phyloP scores from a whole-genome alignment of 805 yeast genomes.

The Sungouiella thailandica region DNA sequence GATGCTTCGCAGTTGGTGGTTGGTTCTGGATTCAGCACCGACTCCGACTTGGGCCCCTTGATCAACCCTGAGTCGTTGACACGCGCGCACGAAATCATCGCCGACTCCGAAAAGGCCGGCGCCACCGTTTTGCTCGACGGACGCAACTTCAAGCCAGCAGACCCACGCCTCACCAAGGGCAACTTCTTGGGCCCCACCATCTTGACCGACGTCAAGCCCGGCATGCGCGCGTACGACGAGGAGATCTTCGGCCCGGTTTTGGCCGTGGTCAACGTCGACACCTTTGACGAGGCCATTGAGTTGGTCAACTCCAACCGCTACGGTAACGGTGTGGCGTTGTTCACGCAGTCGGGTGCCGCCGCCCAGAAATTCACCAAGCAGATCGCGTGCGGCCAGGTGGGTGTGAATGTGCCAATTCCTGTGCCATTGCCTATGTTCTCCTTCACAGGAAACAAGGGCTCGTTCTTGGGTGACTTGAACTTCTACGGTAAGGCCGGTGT shows the following conservation, averaged over 20 bases:
- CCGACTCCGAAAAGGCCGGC: conserved; percentile 53
- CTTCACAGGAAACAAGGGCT: conserved; percentile 71
- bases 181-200: conserved; percentile 73
- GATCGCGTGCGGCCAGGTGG: conserved; percentile 73
- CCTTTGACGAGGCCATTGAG: conserved; percentile 64
- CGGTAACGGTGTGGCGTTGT: conserved; percentile 70
- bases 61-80: conserved; percentile 55
- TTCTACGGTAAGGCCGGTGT: conserved; percentile 77
- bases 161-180: conserved; percentile 43
- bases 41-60: conserved; percentile 69
- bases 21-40: conserved; percentile 60
- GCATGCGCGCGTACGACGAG: conserved; percentile 67
- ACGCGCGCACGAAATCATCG: conserved; percentile 53
- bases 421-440: conserved; percentile 81
- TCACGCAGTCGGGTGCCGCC: conserved; percentile 65
- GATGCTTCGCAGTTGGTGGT: conserved; percentile 55
- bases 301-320: conserved; percentile 53
- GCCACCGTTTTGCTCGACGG: conserved; percentile 64
- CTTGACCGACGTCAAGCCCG: conserved; percentile 55
- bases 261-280: conserved; percentile 54
- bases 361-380: conserved; percentile 66
- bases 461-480: conserved; percentile 75
- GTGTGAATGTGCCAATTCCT: conserved; percentile 74
- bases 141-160: conserved; percentile 40
- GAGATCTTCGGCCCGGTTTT: conserved; percentile 78